Evolutionary conservation across 768 basidiomycete species (phyloP), one percentile per base, ranked within the genome.

Genomic region (Paxillus rubicundulus): DNA sequence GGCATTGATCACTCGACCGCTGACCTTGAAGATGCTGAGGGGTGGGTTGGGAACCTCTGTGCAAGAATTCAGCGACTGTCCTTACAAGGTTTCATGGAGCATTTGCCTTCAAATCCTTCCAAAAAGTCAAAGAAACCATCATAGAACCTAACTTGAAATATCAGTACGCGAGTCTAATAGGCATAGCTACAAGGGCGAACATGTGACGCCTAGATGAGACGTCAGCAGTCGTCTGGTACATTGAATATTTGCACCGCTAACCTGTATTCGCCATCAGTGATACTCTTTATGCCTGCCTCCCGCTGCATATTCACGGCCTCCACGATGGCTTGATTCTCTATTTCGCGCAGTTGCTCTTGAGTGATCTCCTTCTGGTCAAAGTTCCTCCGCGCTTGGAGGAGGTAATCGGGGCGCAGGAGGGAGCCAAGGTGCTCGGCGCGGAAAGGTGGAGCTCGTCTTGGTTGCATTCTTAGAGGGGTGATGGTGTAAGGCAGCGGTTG

Each of bases 341-440:
- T 52, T 8, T 49, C 61, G n/a, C 49, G 54, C 0, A 78, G 65
- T 52, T 77, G 70, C 46, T 70, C 72, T 3, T 45, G 48, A 1
- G 67, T 67, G 48, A 67, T 55, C 50, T 70, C 67, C 40, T 69
- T 67, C 20, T 53, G 61, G 33, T 76, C 75, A 46, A 72, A 69
- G 34, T 65, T 61, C 32, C 44, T 65, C 27, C 74, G 67, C 49
- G 70, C 72, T 43, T 71, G 57, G 18, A 77, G 72, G 12, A 77
- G 71, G 49, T 66, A 58, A 5, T 57, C 52, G 17, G 77, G 77
- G 9, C 77, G 72, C 50, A 76, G 75, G 34, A 78, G 62, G 7
- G 75, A 77, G 33, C 77, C 77, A 9, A 76, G 54, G 55, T 77
- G 77, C 47, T 77, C 76, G 14, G 76, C 75, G 21, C 75, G 70